A percentile compares a stretch with the other conserved stretches of the same genome.
phyloP scores from a whole-genome alignment of 108 stramenopile species.

The Cyclotella sp. region DNA sequence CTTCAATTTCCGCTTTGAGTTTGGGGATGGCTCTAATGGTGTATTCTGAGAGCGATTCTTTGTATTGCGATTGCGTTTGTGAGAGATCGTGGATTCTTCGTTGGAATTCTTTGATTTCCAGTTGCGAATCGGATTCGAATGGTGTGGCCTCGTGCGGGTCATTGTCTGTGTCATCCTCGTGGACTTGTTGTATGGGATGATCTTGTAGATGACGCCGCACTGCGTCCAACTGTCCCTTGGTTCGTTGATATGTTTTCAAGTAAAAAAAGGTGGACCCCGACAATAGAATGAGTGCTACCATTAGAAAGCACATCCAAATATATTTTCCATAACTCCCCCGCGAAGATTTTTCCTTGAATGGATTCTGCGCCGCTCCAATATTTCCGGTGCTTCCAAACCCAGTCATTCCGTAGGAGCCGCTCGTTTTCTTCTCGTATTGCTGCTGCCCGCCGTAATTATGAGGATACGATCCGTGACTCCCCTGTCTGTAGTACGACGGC shows the following conservation, averaged over 20 bases:
- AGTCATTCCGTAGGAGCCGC: neutral
- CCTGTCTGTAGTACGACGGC: neutral
- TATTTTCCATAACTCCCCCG: no score
- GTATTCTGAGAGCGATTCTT: neutral
- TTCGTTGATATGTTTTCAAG: neutral
- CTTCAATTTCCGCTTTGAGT: neutral
- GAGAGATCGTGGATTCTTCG: neutral
- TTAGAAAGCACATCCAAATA: constrained; percentile 4
- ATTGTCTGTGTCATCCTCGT: neutral
- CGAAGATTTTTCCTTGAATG: constrained; percentile 5
- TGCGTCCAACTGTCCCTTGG: neutral
- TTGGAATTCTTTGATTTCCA: neutral
- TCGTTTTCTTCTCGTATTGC: neutral
- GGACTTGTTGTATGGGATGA: neutral
- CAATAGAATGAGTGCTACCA: neutral
- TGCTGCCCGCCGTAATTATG: neutral
- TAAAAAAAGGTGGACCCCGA: constrained; percentile 2
- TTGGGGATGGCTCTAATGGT: neutral
- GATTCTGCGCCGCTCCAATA: neutral
- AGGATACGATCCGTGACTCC: neutral
- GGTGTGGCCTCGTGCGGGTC: neutral
- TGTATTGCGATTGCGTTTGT: neutral
- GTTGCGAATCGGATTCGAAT: constrained; percentile 3
- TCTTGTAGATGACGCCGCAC: neutral
- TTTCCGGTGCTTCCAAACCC: neutral